Percentiles rank a stretch among this genome's conserved stretches.
Conservation (phyloP, 176 grass and related monocot species). For the Oryza brachyantha region DNA sequence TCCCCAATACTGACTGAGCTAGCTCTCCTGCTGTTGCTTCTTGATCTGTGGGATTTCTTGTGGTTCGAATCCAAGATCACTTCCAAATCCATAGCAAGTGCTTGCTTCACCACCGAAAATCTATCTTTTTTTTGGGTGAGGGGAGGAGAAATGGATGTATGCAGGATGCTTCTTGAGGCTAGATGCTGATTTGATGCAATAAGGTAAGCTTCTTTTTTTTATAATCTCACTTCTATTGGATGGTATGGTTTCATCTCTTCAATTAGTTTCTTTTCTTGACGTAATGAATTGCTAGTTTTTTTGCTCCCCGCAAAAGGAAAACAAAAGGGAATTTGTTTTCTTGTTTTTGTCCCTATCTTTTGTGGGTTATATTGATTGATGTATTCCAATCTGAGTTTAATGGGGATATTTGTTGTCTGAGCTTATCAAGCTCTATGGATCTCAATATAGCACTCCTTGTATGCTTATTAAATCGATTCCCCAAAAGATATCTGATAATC, state of each 20-base stretch:
- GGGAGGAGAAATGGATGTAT: constrained; percentile 13
- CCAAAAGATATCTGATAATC: background rate
- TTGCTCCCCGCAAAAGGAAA: too few species aligned
- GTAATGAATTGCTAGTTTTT: background rate
- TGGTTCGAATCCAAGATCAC: constrained; percentile 5
- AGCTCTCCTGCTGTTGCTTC: background rate
- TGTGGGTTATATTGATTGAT: background rate
- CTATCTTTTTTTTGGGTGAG: background rate
- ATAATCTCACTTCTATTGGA: background rate
- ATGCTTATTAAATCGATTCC: background rate
- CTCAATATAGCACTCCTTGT: background rate
- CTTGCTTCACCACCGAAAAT: background rate
- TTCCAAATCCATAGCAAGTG: background rate
- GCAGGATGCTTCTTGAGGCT: constrained; percentile 18
- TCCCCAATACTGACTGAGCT: constrained; percentile 26
- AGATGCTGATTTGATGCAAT: constrained; percentile 14
- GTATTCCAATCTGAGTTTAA: constrained; percentile 5
- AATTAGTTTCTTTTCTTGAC: background rate
- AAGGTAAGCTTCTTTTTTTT: constrained; percentile 25
- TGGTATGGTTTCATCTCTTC: background rate
- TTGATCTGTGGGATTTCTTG: constrained; percentile 21
- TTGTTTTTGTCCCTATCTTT: background rate
- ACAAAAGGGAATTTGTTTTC: too few species aligned
- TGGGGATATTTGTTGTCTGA: constrained; percentile 3
- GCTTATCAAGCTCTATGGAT: constrained; percentile 14